A percentile compares a stretch with the other conserved stretches of the same genome.
These are phyloP conservation scores for Atalantia buxifolia DNA, from an alignment of 345 rosid species.

Conservation along the genomic window DNA sequence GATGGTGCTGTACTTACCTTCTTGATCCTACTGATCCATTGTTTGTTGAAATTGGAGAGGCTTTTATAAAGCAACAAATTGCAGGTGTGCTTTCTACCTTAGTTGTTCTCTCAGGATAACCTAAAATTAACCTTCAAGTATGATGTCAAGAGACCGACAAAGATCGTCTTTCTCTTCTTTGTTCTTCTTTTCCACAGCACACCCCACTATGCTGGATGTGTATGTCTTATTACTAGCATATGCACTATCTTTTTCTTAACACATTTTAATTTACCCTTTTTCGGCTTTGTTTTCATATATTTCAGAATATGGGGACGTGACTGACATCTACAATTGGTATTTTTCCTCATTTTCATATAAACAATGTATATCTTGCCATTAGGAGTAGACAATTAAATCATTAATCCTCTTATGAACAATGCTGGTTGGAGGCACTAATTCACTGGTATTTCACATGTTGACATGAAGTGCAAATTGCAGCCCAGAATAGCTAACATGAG, in stretches of 20 bases:
- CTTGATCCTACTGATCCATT: conserved; percentile 85
- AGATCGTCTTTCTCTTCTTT: neutral
- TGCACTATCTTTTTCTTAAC: neutral
- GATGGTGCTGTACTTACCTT: conserved; percentile 97
- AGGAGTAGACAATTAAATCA: neutral
- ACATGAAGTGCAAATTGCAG: neutral
- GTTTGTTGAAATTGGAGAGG: conserved; percentile 82
- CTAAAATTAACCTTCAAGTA: neutral
- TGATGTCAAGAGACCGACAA: neutral
- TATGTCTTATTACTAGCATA: neutral
- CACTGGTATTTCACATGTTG: neutral
- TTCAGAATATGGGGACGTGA: conserved; percentile 95
- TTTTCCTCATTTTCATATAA: conserved; percentile 10
- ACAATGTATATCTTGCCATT: neutral
- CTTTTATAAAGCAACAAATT: conserved; percentile 71
- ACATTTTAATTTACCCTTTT: conserved; percentile 8
- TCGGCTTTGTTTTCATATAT: conserved; percentile 12
- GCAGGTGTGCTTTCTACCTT: conserved; percentile 43
- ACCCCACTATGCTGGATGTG: neutral
- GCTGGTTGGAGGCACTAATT: neutral
- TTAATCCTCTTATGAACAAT: neutral
- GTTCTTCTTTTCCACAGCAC: too few species aligned
- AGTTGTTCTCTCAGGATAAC: neutral
- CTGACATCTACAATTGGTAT: conserved; percentile 95
- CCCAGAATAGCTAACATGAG: conserved; percentile 5